These are phyloP conservation scores for Phytopythium delawarense DNA, from an alignment of 352 stramenopile species.

Conservation along the genomic window DNA sequence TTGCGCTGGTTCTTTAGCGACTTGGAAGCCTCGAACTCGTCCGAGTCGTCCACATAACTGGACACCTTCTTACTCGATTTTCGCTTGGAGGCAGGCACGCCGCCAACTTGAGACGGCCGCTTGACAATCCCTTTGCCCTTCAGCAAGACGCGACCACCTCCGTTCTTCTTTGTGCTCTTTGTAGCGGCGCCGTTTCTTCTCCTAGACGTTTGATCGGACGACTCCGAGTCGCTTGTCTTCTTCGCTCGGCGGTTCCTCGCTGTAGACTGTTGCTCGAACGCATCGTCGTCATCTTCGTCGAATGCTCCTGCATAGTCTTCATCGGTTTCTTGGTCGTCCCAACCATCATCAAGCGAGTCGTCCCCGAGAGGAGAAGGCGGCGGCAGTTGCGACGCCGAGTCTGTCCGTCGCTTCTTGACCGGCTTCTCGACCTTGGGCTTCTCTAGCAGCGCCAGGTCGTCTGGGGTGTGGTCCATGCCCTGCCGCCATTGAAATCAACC, in stretches of 20 bases:
- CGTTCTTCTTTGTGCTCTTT: background rate
- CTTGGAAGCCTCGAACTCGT: background rate
- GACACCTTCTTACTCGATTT: slow-evolving; percentile 1
- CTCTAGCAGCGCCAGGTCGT: slow-evolving; percentile 35
- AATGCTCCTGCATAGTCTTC: background rate
- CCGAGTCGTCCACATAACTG: background rate
- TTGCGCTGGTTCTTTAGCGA: background rate
- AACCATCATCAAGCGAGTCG: slow-evolving; percentile 14
- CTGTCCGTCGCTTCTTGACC: slow-evolving; percentile 28
- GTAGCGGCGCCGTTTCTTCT: background rate
- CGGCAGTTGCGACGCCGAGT: slow-evolving; percentile 9
- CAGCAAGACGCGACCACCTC: background rate
- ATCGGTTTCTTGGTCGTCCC: slow-evolving; percentile 15
- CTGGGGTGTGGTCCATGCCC: slow-evolving; percentile 21
- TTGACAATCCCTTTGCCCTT: slow-evolving; percentile 11
- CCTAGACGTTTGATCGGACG: background rate
- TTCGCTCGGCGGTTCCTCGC: background rate
- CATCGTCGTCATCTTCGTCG: background rate
- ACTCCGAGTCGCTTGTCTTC: slow-evolving; percentile 5
- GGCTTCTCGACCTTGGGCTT: slow-evolving; percentile 15
- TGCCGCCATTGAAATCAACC: slow-evolving; percentile 2
- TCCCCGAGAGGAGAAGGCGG: background rate
- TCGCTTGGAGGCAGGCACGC: background rate
- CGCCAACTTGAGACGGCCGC: background rate
- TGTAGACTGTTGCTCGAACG: background rate